Conservation (phyloP, 768 basidiomycete species). For the Cantharellus cinnabarinus region DNA sequence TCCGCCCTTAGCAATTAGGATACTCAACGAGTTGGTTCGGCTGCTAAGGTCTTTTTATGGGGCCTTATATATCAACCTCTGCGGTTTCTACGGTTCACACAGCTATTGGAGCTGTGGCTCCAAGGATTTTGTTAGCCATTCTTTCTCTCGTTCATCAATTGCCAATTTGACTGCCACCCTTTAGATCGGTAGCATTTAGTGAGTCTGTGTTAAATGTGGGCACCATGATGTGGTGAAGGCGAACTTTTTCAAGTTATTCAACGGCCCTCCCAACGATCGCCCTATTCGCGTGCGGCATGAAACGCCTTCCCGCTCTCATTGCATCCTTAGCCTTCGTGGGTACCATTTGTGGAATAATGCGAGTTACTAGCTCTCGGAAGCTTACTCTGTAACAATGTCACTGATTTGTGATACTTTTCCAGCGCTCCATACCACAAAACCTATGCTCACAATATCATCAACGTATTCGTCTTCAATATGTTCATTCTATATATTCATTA, state of each 20-base stretch:
- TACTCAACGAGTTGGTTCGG: background rate
- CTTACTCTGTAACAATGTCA: background rate
- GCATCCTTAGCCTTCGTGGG: conserved; percentile 15
- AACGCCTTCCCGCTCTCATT: conserved; percentile 13
- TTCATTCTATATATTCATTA: conserved; percentile 7
- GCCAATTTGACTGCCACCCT: background rate
- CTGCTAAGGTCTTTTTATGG: background rate
- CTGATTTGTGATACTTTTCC: background rate
- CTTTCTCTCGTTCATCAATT: background rate
- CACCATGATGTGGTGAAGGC: too few relatives aligned
- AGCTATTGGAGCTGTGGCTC: conserved; percentile 11
- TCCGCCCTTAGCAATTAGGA: background rate
- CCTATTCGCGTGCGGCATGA: conserved; percentile 18
- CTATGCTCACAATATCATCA: conserved; percentile 25
- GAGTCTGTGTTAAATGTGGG: background rate
- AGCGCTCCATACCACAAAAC: background rate
- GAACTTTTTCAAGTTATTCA: conserved; percentile 9
- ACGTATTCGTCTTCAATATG: conserved; percentile 64
- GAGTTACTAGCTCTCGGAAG: background rate
- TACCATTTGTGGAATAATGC: conserved; percentile 11
- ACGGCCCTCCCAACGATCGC: conserved; percentile 18
- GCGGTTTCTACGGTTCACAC: conserved; percentile 12
- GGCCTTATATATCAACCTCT: conserved; percentile 7
- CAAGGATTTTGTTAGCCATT: conserved; percentile 17
- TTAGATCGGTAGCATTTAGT: background rate